These are phyloP conservation scores for Tulasnella sp. DNA, from an alignment of 768 basidiomycete genomes.

Conservation along the genomic window DNA sequence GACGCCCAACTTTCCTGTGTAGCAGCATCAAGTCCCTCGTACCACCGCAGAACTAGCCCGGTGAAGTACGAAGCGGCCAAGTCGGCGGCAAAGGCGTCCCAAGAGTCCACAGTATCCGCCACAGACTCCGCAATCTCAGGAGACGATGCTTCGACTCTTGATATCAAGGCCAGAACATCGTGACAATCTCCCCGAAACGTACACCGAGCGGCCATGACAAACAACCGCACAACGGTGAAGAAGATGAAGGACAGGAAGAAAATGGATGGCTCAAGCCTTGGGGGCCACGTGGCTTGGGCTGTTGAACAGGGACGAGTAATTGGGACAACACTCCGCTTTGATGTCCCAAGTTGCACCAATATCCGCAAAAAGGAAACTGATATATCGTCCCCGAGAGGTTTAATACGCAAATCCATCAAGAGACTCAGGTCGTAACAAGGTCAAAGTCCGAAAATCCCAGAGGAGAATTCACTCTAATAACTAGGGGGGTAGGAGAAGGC, in stretches of 20 bases:
- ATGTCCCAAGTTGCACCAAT: no score
- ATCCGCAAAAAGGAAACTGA: not conserved
- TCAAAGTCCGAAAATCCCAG: not conserved
- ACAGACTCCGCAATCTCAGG: not conserved
- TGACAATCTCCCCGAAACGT: not conserved
- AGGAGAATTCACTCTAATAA: not conserved
- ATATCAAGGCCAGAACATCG: not conserved
- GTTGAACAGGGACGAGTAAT: not conserved
- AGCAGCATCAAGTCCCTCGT: not conserved
- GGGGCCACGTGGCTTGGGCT: not conserved
- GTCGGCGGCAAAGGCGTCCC: not conserved
- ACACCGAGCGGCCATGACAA: not conserved
- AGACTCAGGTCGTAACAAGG: not conserved
- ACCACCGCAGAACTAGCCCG: not conserved
- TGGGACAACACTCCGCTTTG: not conserved
- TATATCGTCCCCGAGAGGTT: not conserved
- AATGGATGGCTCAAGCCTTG: no score
- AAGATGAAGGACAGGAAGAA: not conserved
- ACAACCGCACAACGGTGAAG: not conserved
- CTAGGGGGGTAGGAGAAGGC: not conserved
- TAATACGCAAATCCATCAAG: conserved; percentile 1
- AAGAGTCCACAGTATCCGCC: not conserved
- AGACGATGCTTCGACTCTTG: not conserved
- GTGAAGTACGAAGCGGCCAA: not conserved
- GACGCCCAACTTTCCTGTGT: not conserved